phyloP scores from a whole-genome alignment of 371 early-diverging fungal species.

The Rhizopus microsporus region DNA sequence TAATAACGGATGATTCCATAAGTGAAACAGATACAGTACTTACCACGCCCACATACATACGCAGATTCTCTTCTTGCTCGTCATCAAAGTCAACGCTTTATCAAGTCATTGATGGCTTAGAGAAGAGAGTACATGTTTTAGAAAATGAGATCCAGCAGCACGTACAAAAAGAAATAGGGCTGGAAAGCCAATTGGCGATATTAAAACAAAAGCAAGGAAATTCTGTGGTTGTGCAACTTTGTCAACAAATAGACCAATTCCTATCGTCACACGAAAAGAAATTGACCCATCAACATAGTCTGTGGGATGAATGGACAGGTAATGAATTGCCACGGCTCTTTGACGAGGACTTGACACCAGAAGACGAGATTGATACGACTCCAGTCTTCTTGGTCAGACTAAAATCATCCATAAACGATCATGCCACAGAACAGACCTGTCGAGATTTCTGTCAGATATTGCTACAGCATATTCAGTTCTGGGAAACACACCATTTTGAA shows the following conservation, averaged over 20 bases:
- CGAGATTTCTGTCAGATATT: background rate
- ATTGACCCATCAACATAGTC: background rate
- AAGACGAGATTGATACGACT: background rate
- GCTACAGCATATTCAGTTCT: background rate
- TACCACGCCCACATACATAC: constrained; percentile 13
- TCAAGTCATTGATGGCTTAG: constrained; percentile 4
- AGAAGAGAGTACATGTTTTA: constrained; percentile 15
- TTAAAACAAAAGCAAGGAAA: constrained; percentile 14
- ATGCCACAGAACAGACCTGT: background rate
- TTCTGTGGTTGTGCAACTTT: constrained; percentile 3
- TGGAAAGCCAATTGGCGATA: constrained; percentile 12
- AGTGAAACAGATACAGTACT: constrained; percentile 17
- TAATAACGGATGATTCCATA: background rate
- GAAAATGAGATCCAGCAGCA: constrained; percentile 7
- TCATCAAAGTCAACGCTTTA: constrained; percentile 2
- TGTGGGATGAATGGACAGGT: constrained; percentile 5
- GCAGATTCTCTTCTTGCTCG: constrained; percentile 13
- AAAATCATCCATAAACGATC: constrained; percentile 6
- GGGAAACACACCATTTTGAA: constrained; percentile 6
- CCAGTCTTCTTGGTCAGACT: constrained; percentile 6
- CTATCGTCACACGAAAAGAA: constrained; percentile 2
- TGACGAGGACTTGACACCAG: background rate
- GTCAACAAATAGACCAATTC: constrained; percentile 14
- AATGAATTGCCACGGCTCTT: constrained; percentile 12
- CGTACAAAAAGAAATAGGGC: constrained; percentile 10